These are phyloP conservation scores for Lipomyces oligophaga DNA, from an alignment of 805 yeast species.

Conservation along the genomic window DNA sequence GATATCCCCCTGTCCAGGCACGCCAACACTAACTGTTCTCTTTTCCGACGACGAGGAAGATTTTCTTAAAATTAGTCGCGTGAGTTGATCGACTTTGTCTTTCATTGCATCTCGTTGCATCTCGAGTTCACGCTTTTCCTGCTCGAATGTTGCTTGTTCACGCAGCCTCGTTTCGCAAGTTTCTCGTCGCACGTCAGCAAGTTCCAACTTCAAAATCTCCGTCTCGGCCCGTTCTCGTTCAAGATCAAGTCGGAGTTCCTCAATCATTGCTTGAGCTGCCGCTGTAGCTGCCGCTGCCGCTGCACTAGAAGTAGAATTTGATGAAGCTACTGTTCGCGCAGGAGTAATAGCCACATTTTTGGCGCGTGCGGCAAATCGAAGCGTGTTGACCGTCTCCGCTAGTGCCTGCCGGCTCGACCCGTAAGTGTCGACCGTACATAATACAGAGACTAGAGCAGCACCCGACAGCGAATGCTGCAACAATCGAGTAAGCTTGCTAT, in stretches of 20 bases:
- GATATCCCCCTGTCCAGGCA: too few relatives aligned
- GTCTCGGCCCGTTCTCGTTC: slow-evolving; percentile 58
- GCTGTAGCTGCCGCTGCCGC: slow-evolving; percentile 42
- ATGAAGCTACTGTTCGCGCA: slow-evolving; percentile 40
- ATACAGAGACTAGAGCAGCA: slow-evolving; percentile 71
- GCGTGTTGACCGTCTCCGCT: slow-evolving; percentile 81
- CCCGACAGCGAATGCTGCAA: slow-evolving; percentile 92
- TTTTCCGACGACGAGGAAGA: too few relatives aligned
- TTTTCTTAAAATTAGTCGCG: slow-evolving; percentile 19
- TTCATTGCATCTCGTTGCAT: slow-evolving; percentile 25
- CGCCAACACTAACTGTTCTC: too few relatives aligned
- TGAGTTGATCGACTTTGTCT: slow-evolving; percentile 26
- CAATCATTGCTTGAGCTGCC: slow-evolving; percentile 43
- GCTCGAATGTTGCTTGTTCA: slow-evolving; percentile 9
- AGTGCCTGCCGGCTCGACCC: slow-evolving; percentile 57
- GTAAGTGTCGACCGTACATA: slow-evolving; percentile 64
- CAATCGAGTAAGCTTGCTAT: slow-evolving; percentile 83
- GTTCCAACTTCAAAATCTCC: slow-evolving; percentile 38
- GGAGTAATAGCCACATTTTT: slow-evolving; percentile 76
- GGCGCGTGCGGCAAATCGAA: slow-evolving; percentile 90
- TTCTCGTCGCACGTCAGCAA: slow-evolving; percentile 19
- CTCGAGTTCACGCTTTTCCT: slow-evolving; percentile 25
- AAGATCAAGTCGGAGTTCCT: slow-evolving; percentile 55
- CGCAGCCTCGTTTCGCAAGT: slow-evolving; percentile 4
- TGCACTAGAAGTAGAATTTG: slow-evolving; percentile 36